phyloP scores from a whole-genome alignment of 2,329 filamentous ascomycete genomes.

The Fusarium duplospermum region DNA sequence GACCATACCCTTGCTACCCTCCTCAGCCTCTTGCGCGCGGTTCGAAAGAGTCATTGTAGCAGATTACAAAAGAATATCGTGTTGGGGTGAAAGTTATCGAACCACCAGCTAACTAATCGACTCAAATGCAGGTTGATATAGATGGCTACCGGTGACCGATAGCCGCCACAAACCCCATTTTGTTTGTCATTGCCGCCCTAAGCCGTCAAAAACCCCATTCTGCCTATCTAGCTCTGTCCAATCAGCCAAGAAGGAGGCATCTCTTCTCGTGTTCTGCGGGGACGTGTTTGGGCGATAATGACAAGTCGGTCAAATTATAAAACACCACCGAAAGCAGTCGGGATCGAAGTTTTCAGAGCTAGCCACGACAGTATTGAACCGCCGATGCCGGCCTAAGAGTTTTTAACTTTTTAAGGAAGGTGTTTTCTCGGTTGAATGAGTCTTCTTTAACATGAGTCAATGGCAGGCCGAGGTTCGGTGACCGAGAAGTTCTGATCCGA shows the following conservation, averaged over 20 bases:
- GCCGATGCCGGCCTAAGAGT: neutral
- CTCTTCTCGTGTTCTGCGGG: neutral
- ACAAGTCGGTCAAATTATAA: neutral
- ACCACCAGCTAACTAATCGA: neutral
- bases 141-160: conserved; percentile 25
- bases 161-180: conserved; percentile 16
- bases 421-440: no score
- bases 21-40: conserved; percentile 45
- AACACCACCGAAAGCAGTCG: neutral
- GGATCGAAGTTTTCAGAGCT: neutral
- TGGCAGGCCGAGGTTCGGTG: no score
- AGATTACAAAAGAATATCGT: neutral
- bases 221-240: neutral
- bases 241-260: neutral
- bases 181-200: neutral
- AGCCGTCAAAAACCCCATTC: neutral
- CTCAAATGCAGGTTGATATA: neutral
- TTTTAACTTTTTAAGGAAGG: neutral
- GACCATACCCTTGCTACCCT: conserved; percentile 42
- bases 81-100: neutral
- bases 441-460: no score
- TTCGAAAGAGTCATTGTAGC: conserved; percentile 42
- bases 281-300: neutral
- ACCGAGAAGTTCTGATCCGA: no score
- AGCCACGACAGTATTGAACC: neutral